Base-by-base conservation (phyloP, 2,329 filamentous ascomycete species). In the Metarhizium album region DNA sequence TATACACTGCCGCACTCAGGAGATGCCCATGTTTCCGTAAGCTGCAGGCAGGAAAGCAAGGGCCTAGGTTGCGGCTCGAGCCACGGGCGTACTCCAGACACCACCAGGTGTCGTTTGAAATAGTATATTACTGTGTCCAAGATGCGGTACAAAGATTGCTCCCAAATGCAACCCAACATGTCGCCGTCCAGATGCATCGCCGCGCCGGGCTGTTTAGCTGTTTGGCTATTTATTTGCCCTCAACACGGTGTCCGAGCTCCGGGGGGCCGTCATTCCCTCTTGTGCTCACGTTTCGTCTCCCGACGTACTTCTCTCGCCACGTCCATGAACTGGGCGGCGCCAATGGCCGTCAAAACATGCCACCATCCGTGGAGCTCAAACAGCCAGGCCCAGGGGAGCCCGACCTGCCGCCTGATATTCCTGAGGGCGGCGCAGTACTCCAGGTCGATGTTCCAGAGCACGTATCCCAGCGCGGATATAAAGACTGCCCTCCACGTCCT, bases 341-440 rank as follows among this genome's bases (percentile, higher is more conserved):
- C 73, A 20, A 78, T 65, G 0, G 76, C 80, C 0, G 79, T 83
- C 24, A 81, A 64, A 16, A 83, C 63, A 57, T 83, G 80, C 80
- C 80, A 83, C 80, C 79, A 83, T 1, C 78, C 80, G 57, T 83
- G 80, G 14, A 82, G 58, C 63, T 83, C 80, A 4, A 83, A 60
- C 0, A 78, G 33, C 61, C 76, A 79, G 2, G 72, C 74, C 71
- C 69, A 78, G 0, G 79, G 79, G 42, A 80, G 60, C 0, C 79
- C 79, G 2, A 82, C 55, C 0, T 49, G 55, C 7, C 64, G 63
- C 46, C 77, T 72, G 11, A 74, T 54, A 0, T 55, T 52, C 2
- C 76, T 73, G 23, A 83, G 64, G 52, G 71, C 60, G 0, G 62
- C 59, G 56, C 80, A 83, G 13, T 70, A 66, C 37, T 40, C 37